Percentiles rank a stretch among this genome's conserved stretches.
Evolutionary conservation across 495 filamentous ascomycete species (phyloP).

Genomic region (Talaromyces proteolyticus): DNA sequence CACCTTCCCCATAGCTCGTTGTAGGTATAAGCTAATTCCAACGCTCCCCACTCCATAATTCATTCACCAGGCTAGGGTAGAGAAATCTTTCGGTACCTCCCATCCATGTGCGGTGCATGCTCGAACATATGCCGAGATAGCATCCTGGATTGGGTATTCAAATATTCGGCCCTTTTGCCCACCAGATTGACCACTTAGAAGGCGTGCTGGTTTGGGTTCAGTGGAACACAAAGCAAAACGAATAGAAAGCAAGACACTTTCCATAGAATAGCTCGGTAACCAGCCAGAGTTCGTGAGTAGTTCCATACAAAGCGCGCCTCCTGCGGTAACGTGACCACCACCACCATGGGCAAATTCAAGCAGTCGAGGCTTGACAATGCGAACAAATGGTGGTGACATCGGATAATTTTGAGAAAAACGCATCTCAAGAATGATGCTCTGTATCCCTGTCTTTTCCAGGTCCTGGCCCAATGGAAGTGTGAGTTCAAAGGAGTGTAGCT

Average conservation of each 20-base stretch:
- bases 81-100: slow-evolving; percentile 24
- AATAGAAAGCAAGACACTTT: slow-evolving; percentile 79
- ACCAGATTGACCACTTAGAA: slow-evolving; percentile 24
- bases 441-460: slow-evolving; percentile 55
- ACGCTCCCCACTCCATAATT: background rate
- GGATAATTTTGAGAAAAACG: slow-evolving; percentile 73
- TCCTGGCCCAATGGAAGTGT: slow-evolving; percentile 66
- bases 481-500: slow-evolving; percentile 77
- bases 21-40: no score
- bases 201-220: slow-evolving; percentile 68
- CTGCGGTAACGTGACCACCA: slow-evolving; percentile 84
- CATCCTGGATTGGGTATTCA: slow-evolving; percentile 66
- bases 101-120: slow-evolving; percentile 62
- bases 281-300: slow-evolving; percentile 81
- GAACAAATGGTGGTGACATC: slow-evolving; percentile 76
- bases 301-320: slow-evolving; percentile 90
- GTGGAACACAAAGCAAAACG: slow-evolving; percentile 64
- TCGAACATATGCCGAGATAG: slow-evolving; percentile 64
- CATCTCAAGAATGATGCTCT: slow-evolving; percentile 73
- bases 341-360: slow-evolving; percentile 63
- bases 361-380: slow-evolving; percentile 79
- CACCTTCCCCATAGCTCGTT: no score
- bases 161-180: background rate
- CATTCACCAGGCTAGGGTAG: slow-evolving; percentile 14
- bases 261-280: slow-evolving; percentile 65